Conservation (phyloP, 1,139 yeast genomes). For the Candida freyschussii region DNA sequence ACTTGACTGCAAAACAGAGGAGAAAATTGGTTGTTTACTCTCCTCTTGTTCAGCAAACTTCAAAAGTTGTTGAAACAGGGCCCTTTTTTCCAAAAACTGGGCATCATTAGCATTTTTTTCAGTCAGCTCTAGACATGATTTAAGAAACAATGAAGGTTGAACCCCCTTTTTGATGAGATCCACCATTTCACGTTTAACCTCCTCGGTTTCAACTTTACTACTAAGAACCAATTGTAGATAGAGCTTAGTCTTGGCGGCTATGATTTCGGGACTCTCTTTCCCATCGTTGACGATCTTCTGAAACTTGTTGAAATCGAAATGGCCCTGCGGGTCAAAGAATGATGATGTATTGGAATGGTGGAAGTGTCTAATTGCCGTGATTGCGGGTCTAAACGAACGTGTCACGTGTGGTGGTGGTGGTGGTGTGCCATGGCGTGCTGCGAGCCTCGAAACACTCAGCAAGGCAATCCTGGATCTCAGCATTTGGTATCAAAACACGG, state of each 20-base stretch:
- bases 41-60: slow-evolving; percentile 12
- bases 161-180: slow-evolving; percentile 14
- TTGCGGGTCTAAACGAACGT: too few species aligned
- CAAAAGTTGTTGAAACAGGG: slow-evolving; percentile 12
- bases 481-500: too few species aligned
- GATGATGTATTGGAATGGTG: background rate
- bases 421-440: too few species aligned
- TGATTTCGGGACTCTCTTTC: slow-evolving; percentile 10
- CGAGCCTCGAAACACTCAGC: too few species aligned
- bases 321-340: slow-evolving; percentile 18
- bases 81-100: slow-evolving; percentile 9
- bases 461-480: too few species aligned
- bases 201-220: slow-evolving; percentile 8
- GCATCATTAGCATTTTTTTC: slow-evolving; percentile 9
- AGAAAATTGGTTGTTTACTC: slow-evolving; percentile 1
- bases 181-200: slow-evolving; percentile 9
- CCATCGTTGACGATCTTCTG: slow-evolving; percentile 12
- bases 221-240: slow-evolving; percentile 15
- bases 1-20: background rate
- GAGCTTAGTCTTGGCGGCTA: slow-evolving; percentile 14
- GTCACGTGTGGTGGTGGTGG: too few species aligned
- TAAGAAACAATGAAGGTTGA: slow-evolving; percentile 16
- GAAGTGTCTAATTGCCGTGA: too few species aligned
- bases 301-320: slow-evolving; percentile 17
- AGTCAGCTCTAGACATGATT: slow-evolving; percentile 14